Conservation (phyloP, 306 rosid species). For the Malus sieversii region DNA sequence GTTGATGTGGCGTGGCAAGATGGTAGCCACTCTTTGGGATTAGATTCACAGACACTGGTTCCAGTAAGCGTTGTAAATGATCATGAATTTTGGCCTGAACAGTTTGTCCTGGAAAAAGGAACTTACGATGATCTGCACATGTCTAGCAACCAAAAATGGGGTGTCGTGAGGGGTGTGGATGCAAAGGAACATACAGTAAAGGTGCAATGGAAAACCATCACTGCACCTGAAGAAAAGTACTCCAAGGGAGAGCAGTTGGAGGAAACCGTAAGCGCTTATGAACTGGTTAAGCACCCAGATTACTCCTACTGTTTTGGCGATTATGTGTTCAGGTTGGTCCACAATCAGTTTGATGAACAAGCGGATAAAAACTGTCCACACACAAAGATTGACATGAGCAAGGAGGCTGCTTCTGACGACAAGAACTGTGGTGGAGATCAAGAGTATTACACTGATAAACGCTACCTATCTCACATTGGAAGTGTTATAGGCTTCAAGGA, state of each 20-base stretch:
- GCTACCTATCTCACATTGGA: constrained; percentile 60
- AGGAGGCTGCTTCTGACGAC: constrained; percentile 30
- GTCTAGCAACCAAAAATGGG: constrained; percentile 62
- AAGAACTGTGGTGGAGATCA: constrained; percentile 22
- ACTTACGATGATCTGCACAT: constrained; percentile 55
- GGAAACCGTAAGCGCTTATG: constrained; percentile 90
- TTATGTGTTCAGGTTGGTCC: constrained; percentile 65
- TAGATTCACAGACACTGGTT: constrained; percentile 51
- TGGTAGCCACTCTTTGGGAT: constrained; percentile 52
- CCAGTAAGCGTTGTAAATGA: constrained; percentile 65
- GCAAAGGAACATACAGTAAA: constrained; percentile 77
- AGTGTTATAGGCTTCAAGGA: constrained; percentile 53
- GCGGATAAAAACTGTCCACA: constrained; percentile 27
- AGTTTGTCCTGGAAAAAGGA: constrained; percentile 73
- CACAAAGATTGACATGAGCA: constrained; percentile 22
- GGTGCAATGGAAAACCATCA: constrained; percentile 58
- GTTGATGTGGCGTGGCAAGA: constrained; percentile 85
- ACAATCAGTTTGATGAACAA: constrained; percentile 41
- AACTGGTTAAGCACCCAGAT: constrained; percentile 83
- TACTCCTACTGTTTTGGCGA: constrained; percentile 72
- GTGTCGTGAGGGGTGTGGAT: constrained; percentile 73
- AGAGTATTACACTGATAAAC: constrained; percentile 27
- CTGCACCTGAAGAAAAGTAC: constrained; percentile 23
- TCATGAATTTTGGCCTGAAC: constrained; percentile 91
- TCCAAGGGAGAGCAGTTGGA: constrained; percentile 37